These are phyloP conservation scores for Naegleria gruberi DNA, from an alignment of 208 protist genomes.

Conservation along the genomic window DNA sequence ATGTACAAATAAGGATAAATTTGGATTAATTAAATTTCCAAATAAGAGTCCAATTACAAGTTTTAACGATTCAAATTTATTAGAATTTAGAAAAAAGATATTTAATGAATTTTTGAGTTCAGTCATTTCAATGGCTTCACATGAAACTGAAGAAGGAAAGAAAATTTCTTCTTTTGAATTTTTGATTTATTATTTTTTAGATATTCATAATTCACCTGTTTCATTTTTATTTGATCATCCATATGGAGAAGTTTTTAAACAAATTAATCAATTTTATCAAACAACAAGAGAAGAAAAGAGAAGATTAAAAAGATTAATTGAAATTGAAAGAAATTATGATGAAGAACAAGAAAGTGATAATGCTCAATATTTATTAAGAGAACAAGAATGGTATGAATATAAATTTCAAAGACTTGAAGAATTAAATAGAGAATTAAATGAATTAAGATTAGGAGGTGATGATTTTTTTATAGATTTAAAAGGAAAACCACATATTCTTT, in stretches of 20 bases:
- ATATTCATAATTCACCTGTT: not conserved
- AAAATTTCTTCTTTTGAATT: not conserved
- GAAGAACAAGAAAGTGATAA: not conserved
- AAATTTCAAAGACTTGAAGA: not conserved
- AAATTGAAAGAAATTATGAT: conserved; percentile 6
- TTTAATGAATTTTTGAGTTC: not conserved
- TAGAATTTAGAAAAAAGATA: not conserved
- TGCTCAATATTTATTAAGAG: not conserved
- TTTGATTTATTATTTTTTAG: not conserved
- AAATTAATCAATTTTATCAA: not conserved
- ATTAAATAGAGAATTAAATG: not conserved
- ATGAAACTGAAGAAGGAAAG: not conserved
- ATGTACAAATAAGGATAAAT: not conserved
- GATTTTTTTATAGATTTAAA: not conserved
- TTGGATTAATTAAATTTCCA: not conserved
- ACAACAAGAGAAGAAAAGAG: not conserved
- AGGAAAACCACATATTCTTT: not conserved
- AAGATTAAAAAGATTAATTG: not conserved
- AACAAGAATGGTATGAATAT: not conserved
- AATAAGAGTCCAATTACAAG: not conserved
- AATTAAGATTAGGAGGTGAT: not conserved
- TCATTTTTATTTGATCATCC: not conserved
- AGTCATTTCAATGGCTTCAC: not conserved
- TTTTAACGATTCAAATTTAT: not conserved
- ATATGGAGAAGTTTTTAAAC: not conserved